Conservation (phyloP, 345 rosid genomes). For the Erodium maritimum region DNA sequence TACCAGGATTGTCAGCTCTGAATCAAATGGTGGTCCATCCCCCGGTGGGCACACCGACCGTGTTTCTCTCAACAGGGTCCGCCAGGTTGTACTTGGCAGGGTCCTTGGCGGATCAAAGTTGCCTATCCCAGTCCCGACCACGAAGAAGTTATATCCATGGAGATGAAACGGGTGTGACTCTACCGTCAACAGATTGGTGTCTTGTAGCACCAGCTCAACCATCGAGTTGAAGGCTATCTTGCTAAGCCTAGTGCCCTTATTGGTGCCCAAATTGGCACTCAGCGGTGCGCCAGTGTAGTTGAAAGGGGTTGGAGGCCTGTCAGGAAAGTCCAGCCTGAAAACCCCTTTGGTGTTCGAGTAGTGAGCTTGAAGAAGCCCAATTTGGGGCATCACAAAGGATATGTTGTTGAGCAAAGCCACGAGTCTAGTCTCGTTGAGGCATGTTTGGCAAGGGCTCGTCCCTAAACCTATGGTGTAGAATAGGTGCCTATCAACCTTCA, state of each 20-base stretch:
- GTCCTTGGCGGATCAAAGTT: constrained; percentile 55
- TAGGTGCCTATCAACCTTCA: constrained; percentile 33
- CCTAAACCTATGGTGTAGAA: constrained; percentile 48
- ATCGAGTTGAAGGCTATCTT: constrained; percentile 48
- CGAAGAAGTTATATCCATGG: constrained; percentile 65
- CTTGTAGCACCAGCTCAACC: constrained; percentile 52
- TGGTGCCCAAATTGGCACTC: constrained; percentile 36
- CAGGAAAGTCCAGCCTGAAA: constrained; percentile 48
- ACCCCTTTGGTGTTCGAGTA: constrained; percentile 43
- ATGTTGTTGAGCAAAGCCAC: constrained; percentile 56
- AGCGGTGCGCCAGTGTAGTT: constrained; percentile 61
- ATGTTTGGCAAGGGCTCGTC: constrained; percentile 29
- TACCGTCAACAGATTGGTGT: constrained; percentile 50
- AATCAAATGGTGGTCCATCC: constrained; percentile 69
- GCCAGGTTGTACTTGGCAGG: constrained; percentile 48
- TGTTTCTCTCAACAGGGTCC: constrained; percentile 63
- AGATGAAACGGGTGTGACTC: constrained; percentile 74
- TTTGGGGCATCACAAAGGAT: constrained; percentile 44
- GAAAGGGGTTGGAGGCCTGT: constrained; percentile 42
- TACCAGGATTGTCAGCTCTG: constrained; percentile 70
- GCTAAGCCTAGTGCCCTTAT: constrained; percentile 37
- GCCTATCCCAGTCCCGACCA: constrained; percentile 50
- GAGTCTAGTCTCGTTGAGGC: constrained; percentile 41
- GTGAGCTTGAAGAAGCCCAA: constrained; percentile 54
- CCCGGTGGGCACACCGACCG: constrained; percentile 56